A percentile compares a stretch with the other conserved stretches of the same genome.
phyloP scores from a whole-genome alignment of 176 grass and related monocot species.

The Saccharum spontaneum region DNA sequence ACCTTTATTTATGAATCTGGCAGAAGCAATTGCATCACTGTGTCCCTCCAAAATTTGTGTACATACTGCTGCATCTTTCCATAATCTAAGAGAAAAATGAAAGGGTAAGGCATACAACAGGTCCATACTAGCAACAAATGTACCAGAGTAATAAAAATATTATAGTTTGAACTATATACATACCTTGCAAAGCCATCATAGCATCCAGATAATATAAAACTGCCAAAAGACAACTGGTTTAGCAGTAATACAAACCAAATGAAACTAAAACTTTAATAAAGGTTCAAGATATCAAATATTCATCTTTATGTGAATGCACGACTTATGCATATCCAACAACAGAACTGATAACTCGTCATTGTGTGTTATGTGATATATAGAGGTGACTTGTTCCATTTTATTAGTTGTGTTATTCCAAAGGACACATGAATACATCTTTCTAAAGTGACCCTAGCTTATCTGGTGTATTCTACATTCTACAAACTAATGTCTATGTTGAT shows the following conservation, averaged over 20 bases:
- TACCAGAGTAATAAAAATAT: not conserved
- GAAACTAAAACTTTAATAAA: constrained; percentile 27
- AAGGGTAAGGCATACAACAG: constrained; percentile 4
- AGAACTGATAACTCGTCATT: not conserved
- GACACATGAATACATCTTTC: not conserved
- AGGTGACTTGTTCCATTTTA: not conserved
- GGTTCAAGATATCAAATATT: not conserved
- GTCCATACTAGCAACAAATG: constrained; percentile 13
- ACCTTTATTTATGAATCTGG: constrained; percentile 72
- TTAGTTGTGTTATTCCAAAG: not conserved
- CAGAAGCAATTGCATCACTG: constrained; percentile 64
- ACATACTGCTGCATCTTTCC: constrained; percentile 67
- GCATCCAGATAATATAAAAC: constrained; percentile 85
- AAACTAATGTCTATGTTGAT: not conserved
- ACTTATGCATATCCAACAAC: constrained; percentile 4
- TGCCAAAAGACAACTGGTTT: constrained; percentile 48
- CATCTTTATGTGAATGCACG: not conserved
- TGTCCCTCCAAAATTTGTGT: constrained; percentile 84
- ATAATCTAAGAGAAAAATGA: constrained; percentile 60
- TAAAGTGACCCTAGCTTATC: not conserved
- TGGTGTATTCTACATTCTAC: not conserved
- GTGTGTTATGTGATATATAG: not conserved
- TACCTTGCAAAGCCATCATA: constrained; percentile 88
- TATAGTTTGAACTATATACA: constrained; percentile 11
- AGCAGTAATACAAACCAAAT: constrained; percentile 6